Percentiles rank a stretch among this genome's conserved stretches.
phyloP scores from a whole-genome alignment of 768 basidiomycete species.

The Trametes gibbosa region DNA sequence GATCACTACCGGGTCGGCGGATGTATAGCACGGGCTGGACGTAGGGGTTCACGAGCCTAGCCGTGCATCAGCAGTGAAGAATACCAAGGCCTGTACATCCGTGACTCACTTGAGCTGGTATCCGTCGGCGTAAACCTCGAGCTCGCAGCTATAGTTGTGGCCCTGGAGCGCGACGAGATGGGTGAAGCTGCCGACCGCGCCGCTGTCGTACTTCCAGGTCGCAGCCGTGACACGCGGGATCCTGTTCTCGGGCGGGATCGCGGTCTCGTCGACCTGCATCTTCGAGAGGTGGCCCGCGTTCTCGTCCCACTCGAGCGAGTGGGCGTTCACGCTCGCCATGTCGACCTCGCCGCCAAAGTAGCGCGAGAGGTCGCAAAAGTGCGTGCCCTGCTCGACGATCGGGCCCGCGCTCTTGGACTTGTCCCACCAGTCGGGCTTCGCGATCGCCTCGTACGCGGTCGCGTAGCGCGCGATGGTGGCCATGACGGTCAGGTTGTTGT shows the following conservation, averaged over 20 bases:
- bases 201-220: conserved; percentile 95
- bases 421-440: conserved; percentile 92
- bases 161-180: conserved; percentile 93
- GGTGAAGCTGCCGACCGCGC: conserved; percentile 89
- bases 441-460: conserved; percentile 77
- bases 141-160: conserved; percentile 88
- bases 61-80: not conserved
- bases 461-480: conserved; percentile 94
- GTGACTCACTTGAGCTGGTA: conserved; percentile 72
- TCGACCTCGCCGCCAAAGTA: conserved; percentile 98
- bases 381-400: conserved; percentile 89
- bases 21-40: conserved; percentile 86
- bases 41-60: conserved; percentile 87
- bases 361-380: conserved; percentile 95
- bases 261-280: conserved; percentile 78
- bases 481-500: conserved; percentile 95
- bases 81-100: not conserved
- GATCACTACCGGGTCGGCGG: conserved; percentile 79
- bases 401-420: conserved; percentile 85
- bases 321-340: conserved; percentile 73
- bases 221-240: conserved; percentile 93
- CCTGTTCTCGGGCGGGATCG: conserved; percentile 82
- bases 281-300: conserved; percentile 82
- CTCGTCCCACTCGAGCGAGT: conserved; percentile 92
- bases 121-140: conserved; percentile 93